Evolutionary conservation across 495 filamentous ascomycete genomes (phyloP).

Genomic region (Oidiodendron maius): DNA sequence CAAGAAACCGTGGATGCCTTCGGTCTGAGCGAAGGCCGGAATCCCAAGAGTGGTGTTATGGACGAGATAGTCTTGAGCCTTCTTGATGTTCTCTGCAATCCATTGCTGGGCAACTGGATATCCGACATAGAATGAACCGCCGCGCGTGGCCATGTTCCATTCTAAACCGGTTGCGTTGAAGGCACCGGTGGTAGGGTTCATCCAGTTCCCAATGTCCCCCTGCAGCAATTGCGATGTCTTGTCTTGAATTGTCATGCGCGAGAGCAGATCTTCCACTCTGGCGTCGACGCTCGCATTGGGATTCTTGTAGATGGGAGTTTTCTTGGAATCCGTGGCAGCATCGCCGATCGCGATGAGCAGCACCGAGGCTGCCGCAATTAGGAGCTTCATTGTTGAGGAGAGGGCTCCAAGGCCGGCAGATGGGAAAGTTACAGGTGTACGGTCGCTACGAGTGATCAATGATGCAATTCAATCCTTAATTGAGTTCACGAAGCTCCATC

Average conservation of each 20-base stretch:
- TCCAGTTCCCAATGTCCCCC: slow-evolving; percentile 66
- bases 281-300: slow-evolving; percentile 51
- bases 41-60: slow-evolving; percentile 55
- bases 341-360: neutral
- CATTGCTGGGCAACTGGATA: slow-evolving; percentile 56
- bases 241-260: slow-evolving; percentile 64
- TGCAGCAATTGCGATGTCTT: slow-evolving; percentile 63
- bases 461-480: too few relatives aligned
- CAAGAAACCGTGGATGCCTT: slow-evolving; percentile 66
- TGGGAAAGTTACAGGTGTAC: too few relatives aligned
- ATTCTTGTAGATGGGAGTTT: slow-evolving; percentile 54
- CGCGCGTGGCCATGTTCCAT: slow-evolving; percentile 56
- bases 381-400: slow-evolving; percentile 2
- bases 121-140: slow-evolving; percentile 64
- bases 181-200: slow-evolving; percentile 47
- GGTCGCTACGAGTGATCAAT: too few relatives aligned
- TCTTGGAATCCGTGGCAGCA: too few relatives aligned
- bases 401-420: too few relatives aligned
- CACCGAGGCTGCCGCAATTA: neutral
- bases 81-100: slow-evolving; percentile 33
- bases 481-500: too few relatives aligned
- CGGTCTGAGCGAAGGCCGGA: slow-evolving; percentile 62
- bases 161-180: slow-evolving; percentile 60
- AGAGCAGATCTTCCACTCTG: slow-evolving; percentile 56
- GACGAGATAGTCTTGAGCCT: slow-evolving; percentile 14